Percentiles rank a stretch among this genome's conserved stretches.
Conservation (phyloP, 139 green algal species). For the Closterium sp. region DNA sequence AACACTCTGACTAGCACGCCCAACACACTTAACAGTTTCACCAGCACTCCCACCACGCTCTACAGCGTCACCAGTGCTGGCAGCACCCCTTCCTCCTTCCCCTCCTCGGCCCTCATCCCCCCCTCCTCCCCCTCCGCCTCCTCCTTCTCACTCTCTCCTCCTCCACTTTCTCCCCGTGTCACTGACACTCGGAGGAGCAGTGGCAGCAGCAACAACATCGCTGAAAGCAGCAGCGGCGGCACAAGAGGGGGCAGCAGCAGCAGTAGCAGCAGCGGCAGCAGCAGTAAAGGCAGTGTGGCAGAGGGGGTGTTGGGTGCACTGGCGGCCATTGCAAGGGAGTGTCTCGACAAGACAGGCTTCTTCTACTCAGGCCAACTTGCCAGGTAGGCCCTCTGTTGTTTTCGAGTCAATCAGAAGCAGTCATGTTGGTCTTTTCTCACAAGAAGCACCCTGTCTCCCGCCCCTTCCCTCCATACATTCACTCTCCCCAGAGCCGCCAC, state of each 20-base stretch:
- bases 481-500: neutral
- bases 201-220: neutral
- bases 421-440: neutral
- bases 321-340: constrained; percentile 23
- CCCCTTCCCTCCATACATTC: no score
- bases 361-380: constrained; percentile 41
- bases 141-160: neutral
- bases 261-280: neutral
- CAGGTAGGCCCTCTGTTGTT: neutral
- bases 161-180: neutral
- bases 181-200: neutral
- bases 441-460: no score
- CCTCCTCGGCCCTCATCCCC: neutral
- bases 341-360: constrained; percentile 47
- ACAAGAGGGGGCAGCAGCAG: no score
- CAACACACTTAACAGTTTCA: neutral
- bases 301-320: constrained; percentile 29
- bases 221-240: neutral
- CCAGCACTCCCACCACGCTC: neutral
- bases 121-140: neutral
- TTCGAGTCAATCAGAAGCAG: neutral
- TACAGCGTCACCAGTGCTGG: neutral
- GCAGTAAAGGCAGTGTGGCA: constrained; percentile 12
- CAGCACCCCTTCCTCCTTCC: neutral
- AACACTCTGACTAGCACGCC: neutral